These are phyloP conservation scores for Anaeramoeba flamelloides DNA, from an alignment of 78 protist genomes.

Conservation along the genomic window DNA sequence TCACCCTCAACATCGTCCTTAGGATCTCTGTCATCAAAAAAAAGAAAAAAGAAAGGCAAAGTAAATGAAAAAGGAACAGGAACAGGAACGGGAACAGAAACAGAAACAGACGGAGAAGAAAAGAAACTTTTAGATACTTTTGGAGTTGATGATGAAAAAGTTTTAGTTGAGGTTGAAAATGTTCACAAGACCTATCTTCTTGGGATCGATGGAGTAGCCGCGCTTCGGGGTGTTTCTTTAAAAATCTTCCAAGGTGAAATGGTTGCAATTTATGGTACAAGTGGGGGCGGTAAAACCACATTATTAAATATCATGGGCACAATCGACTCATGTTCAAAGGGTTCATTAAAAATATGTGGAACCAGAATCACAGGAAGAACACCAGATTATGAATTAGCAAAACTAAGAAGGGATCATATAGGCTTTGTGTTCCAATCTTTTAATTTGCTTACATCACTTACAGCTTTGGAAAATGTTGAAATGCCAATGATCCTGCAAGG, in stretches of 20 bases:
- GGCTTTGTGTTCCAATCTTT: slow-evolving; percentile 87
- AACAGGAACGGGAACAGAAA: too few relatives aligned
- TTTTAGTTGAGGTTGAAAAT: slow-evolving; percentile 49
- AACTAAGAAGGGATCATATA: slow-evolving; percentile 42
- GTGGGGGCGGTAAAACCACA: slow-evolving; percentile 83
- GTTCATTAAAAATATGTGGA: slow-evolving; percentile 47
- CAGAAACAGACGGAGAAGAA: neutral
- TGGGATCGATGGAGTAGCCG: slow-evolving; percentile 89
- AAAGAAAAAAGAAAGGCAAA: too few relatives aligned
- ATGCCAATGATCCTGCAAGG: slow-evolving; percentile 78
- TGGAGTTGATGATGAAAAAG: slow-evolving; percentile 7
- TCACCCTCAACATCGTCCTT: too few relatives aligned
- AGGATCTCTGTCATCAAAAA: too few relatives aligned
- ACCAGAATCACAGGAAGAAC: slow-evolving; percentile 38
- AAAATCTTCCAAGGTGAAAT: slow-evolving; percentile 61
- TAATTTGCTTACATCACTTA: slow-evolving; percentile 71
- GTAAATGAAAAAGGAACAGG: too few relatives aligned
- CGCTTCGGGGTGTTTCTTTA: slow-evolving; percentile 71
- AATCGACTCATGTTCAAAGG: slow-evolving; percentile 81
- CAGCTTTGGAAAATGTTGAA: slow-evolving; percentile 77
- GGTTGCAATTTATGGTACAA: slow-evolving; percentile 68
- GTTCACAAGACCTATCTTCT: slow-evolving; percentile 79
- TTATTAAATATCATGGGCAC: slow-evolving; percentile 78
- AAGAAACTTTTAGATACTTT: neutral
- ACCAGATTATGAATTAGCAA: slow-evolving; percentile 50